Evolutionary conservation across 495 filamentous ascomycete species (phyloP), one percentile per base, ranked within the genome.

Genomic region (Hypoxylon crocopeplum): DNA sequence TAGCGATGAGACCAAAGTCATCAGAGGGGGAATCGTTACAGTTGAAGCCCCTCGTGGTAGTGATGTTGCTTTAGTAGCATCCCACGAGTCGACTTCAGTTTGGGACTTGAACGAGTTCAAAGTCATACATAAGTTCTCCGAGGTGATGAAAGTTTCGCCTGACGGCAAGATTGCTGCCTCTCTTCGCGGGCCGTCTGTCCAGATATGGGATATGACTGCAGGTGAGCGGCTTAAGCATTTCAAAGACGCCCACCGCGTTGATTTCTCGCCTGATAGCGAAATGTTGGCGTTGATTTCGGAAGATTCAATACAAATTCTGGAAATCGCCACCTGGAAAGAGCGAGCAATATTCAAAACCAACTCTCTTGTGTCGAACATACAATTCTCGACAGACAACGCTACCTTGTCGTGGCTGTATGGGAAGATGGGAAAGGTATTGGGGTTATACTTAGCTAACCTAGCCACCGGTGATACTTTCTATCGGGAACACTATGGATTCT

Each of bases 361-460:
- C 47, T n/a, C 5, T 21, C 29, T 36, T 22, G 17, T 49, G n/a
- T 25, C 7, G n/a, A 20, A 5, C 7, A 37, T 48, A 10, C 1
- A 48, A n/a, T 49, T 49, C 21, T 49, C 33, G 33, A 11, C 7
- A 21, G 13, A 38, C 20, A 39, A 39, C n/a, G n/a, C n/a, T 38
- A 49, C 19, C 6, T 38, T 49, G 0, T 49, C n/a, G 3, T 39
- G 25, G 5, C 10, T 5, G 10, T 10, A 29, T 29, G 5, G 5
- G 10, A 10, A 29, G 25, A 20, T 39, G 36, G 36, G 19, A 39
- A 6, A 39, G 10, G 16, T 6, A 13, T 5, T 7, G 13, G n/a
- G 5, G 13, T 17, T 39, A 1, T 17, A 38, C 32, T 12, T 37
- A 27, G 33, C 19, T 25, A 25, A 29, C 16, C 19, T 49, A 10